Base-by-base conservation (phyloP, 2,329 filamentous ascomycete genomes). In the Verticillium nonalfalfae region DNA sequence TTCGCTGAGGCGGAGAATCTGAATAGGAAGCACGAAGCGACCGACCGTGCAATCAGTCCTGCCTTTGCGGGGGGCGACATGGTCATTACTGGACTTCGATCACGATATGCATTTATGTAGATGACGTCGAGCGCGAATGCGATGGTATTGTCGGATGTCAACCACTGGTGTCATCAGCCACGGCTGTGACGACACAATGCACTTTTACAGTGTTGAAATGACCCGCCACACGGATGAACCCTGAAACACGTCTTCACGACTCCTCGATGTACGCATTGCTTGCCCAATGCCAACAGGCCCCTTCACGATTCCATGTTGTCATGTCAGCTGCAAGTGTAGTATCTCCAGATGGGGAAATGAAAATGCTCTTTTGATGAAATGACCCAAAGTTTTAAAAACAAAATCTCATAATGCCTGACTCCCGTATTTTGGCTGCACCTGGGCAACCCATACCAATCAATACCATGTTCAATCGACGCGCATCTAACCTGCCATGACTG, bases 1-100 rank as follows among this genome's bases (percentile, higher is more conserved):
- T 68, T 63, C n/a, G 73, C 69, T 34, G 72, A 68, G 15, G 74
- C 66, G 2, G 76, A 73, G 21, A 75, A 73, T 60, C 77, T 79
- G 72, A 85, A 78, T 64, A 85, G 77, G 68, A 85, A 85, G 56
- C 77, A 79, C 2, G 76, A 79, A 1, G 79, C 80, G 3, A 85
- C 79, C 1, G 73, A 73, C 60, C 77, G 75, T 7, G 58, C 54
- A 10, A 59, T 34, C 15, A 59, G 40, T 7, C 34, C 21, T 11
- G 40, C 15, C 26, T 38, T 39, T 7, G 39, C 5, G 31, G 45
- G n/a, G 33, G 58, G 15, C 33, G 45, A 15, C 33, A 45, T 54
- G 38, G 6, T 31, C 56, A 57, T 21, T 2, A 21, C 18, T 10
- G 38, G n/a, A 18, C 18, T 21, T 21, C 5, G 21, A 21, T 21